Evolutionary conservation across 2,329 filamentous ascomycete genomes (phyloP), one percentile per base, ranked within the genome.

Genomic region (Eutypa lata): DNA sequence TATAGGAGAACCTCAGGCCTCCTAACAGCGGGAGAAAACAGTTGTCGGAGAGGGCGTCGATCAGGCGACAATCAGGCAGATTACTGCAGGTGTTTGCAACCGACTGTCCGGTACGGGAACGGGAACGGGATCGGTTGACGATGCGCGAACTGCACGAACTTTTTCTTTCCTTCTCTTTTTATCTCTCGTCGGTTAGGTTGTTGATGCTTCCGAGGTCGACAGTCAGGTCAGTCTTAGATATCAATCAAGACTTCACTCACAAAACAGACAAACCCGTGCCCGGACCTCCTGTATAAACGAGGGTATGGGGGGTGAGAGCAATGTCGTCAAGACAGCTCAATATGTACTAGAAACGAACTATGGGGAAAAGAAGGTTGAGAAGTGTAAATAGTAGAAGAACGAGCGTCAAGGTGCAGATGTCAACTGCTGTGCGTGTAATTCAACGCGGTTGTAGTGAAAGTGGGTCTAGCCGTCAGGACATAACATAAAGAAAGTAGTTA

Each of bases 61-160:
- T 71, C 67, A 69, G 62, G 66, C 63, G 67, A 61, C 65, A 65
- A 70, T 69, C 68, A 68, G 56, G 66, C 65, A 60, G 53, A 58
- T 53, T 51, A 22, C 53, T 58, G 57, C 53, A 51, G 58, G 51
- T 53, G 53, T 60, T 57, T 53, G 57, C 48, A 52, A 50, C 37
- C 35, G 47, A 22, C 35, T 49, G 44, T 26, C 19, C 45, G 14
- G 42, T 44, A 45, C 22, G 42, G 22, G 22, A 8, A 45, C 6
- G 46, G 43, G 33, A 49, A 38, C 51, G 33, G 19, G 49, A 26
- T 51, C 33, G 35, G 51, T 53, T 52, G 51, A 43, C 50, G 57
- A 52, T 51, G 52, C 35, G 16, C 42, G 21, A 19, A 8, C 42
- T 26, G 22, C 16, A 8, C 7, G 8, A 5, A 19, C 22, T 31